Evolutionary conservation across 306 rosid species (phyloP), one percentile per base, ranked within the genome.

Genomic region (Cucurbita moschata): DNA sequence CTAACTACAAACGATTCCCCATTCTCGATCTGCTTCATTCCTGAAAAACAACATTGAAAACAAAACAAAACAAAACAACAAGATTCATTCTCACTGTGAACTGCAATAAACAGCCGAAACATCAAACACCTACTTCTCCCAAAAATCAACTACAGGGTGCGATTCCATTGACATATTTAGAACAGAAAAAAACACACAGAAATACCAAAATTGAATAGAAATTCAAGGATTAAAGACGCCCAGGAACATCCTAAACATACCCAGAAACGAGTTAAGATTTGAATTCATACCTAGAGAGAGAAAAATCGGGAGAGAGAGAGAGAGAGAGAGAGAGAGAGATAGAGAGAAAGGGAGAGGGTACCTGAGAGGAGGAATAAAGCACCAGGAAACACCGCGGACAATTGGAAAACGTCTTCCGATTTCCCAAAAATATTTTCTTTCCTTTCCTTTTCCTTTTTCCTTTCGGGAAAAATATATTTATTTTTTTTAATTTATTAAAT

Each of bases 281-380:
- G 61, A 21, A 37, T 10, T 47, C 39, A 52, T 21, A 62, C 46
- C 14, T 54, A 76, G 46, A 77, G 72, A 74, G 43, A 76, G 66
- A 37, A 47, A 46, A 47, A 47, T 11, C 10, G 5, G 10, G 51
- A 26, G 4, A 47, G 7, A 53, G 39, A 78, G 73, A 67, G 5
- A 2, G n/a, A n/a, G n/a, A n/a, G n/a, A n/a, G n/a, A n/a, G 51
- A 26, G 4, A 47, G 7, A 53, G 39, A 78, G 73, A 67, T 47
- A 63, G 66, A 73, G 76, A 67, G 8, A 47, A 51, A 63, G 71
- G 56, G 56, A 77, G 77, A 71, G 68, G 62, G 74, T 82, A 81
- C 89, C 86, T 83, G 85, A 65, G 79, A 77, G 82, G 82, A 83
- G 77, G 85, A 79, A 67, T 77, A 80, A 79, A 69, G 79, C 66